Percentiles rank a stretch among this genome's conserved stretches.
Conservation (phyloP, 352 stramenopile genomes). For the Phytophthora pseudosyringae region DNA sequence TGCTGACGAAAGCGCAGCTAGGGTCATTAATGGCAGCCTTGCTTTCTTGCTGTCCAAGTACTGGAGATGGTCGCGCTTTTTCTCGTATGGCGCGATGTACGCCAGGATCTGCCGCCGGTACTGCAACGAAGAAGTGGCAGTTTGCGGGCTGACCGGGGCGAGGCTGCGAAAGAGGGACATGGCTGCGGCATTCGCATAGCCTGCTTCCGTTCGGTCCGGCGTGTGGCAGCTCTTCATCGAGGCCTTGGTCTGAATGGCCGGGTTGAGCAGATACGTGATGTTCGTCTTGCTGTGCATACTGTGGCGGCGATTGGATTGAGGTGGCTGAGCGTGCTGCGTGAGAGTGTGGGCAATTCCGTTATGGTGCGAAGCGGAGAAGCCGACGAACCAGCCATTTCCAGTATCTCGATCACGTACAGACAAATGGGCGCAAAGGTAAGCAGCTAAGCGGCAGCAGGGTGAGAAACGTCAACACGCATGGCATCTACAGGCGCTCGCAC, state of each 20-base stretch:
- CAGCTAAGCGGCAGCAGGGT: slow-evolving; percentile 5
- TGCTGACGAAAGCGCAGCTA: slow-evolving; percentile 23
- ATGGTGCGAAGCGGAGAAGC: slow-evolving; percentile 5
- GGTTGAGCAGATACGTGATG: slow-evolving; percentile 57
- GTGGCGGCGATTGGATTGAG: not conserved
- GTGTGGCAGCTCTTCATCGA: slow-evolving; percentile 17
- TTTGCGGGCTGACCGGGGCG: slow-evolving; percentile 27
- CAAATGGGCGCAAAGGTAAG: slow-evolving; percentile 21
- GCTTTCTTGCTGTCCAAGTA: slow-evolving; percentile 21
- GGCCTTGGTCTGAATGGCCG: slow-evolving; percentile 19
- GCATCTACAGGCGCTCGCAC: slow-evolving; percentile 4
- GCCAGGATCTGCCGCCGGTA: slow-evolving; percentile 36
- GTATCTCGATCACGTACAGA: slow-evolving; percentile 3
- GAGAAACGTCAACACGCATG: slow-evolving; percentile 23
- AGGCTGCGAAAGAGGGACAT: slow-evolving; percentile 43
- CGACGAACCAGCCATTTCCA: slow-evolving; percentile 1
- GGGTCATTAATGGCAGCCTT: slow-evolving; percentile 25
- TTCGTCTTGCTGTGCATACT: slow-evolving; percentile 47
- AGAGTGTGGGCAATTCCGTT: slow-evolving; percentile 15
- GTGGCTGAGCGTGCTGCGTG: slow-evolving; percentile 4
- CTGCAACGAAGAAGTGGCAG: slow-evolving; percentile 38
- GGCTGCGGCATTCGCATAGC: slow-evolving; percentile 16
- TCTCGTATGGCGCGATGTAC: slow-evolving; percentile 42
- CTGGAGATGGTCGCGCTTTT: slow-evolving; percentile 16
- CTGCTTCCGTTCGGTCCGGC: slow-evolving; percentile 9